Conservation (phyloP, 2,329 filamentous ascomycete species). For the Fusarium circinatum region DNA sequence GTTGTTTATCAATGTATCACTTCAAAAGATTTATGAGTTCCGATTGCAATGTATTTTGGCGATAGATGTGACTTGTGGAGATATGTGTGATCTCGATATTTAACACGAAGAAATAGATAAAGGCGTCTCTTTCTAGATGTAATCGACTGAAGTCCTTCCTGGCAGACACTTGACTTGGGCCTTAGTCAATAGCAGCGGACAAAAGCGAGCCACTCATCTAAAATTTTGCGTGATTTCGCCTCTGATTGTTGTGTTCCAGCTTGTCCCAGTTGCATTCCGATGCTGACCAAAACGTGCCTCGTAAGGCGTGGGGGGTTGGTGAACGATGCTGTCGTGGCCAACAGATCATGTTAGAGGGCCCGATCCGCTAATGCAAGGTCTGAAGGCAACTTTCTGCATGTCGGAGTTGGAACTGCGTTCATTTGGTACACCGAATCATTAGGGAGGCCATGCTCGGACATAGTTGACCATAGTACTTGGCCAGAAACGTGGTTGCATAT, state of each 20-base stretch:
- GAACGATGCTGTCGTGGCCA: not conserved
- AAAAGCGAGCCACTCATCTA: not conserved
- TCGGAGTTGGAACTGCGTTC: not conserved
- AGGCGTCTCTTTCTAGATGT: not conserved
- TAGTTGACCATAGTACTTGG: not conserved
- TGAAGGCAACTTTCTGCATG: not conserved
- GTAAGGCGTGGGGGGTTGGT: not conserved
- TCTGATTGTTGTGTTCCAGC: not conserved
- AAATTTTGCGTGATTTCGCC: not conserved
- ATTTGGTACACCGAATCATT: not conserved
- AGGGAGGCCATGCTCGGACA: not conserved
- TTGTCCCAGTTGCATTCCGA: not conserved
- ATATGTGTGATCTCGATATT: not conserved
- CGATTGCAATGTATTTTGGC: too few species aligned
- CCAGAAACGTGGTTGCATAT: not conserved
- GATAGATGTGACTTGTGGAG: too few species aligned
- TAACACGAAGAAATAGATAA: not conserved
- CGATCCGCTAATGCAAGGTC: not conserved
- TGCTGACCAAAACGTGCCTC: not conserved
- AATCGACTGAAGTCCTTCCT: not conserved
- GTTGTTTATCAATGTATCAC: too few species aligned
- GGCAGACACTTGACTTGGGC: not conserved
- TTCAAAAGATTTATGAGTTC: too few species aligned
- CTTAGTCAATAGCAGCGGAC: not conserved
- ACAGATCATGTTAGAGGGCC: not conserved